Conservation (phyloP, 2,329 filamentous ascomycete species). For the Laburnicola sp. region DNA sequence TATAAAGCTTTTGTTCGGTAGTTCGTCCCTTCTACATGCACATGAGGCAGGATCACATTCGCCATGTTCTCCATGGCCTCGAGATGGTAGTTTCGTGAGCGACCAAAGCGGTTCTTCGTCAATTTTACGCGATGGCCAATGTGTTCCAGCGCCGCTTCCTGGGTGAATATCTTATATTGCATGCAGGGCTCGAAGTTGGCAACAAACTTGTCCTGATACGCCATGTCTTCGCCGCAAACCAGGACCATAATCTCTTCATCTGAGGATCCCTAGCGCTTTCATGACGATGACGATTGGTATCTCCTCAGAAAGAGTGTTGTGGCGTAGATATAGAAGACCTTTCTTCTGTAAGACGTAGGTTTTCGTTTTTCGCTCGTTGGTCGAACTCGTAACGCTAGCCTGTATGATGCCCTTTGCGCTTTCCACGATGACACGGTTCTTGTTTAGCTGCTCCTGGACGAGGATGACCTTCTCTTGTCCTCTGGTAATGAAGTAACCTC, state of each 20-base stretch:
- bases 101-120: slow-evolving; percentile 65
- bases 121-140: slow-evolving; percentile 79
- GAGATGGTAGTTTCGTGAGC: slow-evolving; percentile 73
- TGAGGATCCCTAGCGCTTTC: slow-evolving; percentile 89
- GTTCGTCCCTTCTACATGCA: slow-evolving; percentile 86
- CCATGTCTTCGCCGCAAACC: slow-evolving; percentile 81
- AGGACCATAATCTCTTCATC: slow-evolving; percentile 94
- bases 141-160: slow-evolving; percentile 93
- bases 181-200: slow-evolving; percentile 89
- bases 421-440: slow-evolving; percentile 98
- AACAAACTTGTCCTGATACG: slow-evolving; percentile 92
- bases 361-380: slow-evolving; percentile 96
- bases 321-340: slow-evolving; percentile 82
- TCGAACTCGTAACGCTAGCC: slow-evolving; percentile 90
- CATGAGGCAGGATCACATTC: slow-evolving; percentile 91
- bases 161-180: slow-evolving; percentile 84
- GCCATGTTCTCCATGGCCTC: slow-evolving; percentile 92
- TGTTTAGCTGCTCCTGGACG: slow-evolving; percentile 97
- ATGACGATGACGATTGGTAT: slow-evolving; percentile 93
- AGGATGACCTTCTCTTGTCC: slow-evolving; percentile 98
- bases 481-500: slow-evolving; percentile 96
- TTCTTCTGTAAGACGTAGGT: slow-evolving; percentile 95
- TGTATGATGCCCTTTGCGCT: slow-evolving; percentile 92
- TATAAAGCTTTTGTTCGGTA: slow-evolving; percentile 98
- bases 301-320: slow-evolving; percentile 91